These are phyloP conservation scores for Pyracantha coccinea DNA, from an alignment of 331 rosid genomes.

Conservation along the genomic window DNA sequence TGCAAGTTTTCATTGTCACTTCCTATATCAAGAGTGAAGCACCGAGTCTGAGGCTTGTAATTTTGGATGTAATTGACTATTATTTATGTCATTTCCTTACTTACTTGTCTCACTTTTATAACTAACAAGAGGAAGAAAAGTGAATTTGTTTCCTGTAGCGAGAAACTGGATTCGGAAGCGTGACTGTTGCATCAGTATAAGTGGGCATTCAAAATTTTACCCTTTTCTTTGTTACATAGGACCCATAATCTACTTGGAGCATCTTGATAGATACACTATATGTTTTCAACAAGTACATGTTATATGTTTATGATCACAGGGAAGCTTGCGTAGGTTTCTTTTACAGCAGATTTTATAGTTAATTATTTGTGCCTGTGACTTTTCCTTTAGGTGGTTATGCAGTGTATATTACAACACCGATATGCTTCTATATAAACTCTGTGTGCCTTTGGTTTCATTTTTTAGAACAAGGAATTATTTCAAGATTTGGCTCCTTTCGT, in stretches of 20 bases:
- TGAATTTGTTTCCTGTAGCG: not conserved
- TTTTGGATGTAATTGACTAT: not conserved
- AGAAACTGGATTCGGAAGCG: not conserved
- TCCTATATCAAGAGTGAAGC: not conserved
- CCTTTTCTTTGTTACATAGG: not conserved
- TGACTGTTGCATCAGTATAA: not conserved
- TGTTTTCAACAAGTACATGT: not conserved
- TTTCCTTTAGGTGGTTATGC: not conserved
- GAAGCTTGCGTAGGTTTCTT: too few relatives aligned
- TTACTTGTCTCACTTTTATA: not conserved
- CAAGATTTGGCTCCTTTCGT: constrained; percentile 47
- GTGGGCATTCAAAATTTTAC: not conserved
- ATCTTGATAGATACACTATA: not conserved
- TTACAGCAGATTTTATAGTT: too few relatives aligned
- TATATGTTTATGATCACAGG: not conserved
- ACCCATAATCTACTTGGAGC: not conserved
- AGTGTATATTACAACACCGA: not conserved
- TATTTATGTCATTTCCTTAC: not conserved
- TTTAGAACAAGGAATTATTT: constrained; percentile 46
- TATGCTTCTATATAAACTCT: constrained; percentile 2
- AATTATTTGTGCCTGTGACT: not conserved
- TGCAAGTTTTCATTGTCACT: not conserved
- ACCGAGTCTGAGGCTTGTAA: not conserved
- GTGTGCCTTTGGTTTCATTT: constrained; percentile 20
- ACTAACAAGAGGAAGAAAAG: not conserved